Percentiles rank a stretch among this genome's conserved stretches.
These are phyloP conservation scores for Helicostylum pulchrum DNA, from an alignment of 192 early-diverging fungal genomes.

Conservation along the genomic window DNA sequence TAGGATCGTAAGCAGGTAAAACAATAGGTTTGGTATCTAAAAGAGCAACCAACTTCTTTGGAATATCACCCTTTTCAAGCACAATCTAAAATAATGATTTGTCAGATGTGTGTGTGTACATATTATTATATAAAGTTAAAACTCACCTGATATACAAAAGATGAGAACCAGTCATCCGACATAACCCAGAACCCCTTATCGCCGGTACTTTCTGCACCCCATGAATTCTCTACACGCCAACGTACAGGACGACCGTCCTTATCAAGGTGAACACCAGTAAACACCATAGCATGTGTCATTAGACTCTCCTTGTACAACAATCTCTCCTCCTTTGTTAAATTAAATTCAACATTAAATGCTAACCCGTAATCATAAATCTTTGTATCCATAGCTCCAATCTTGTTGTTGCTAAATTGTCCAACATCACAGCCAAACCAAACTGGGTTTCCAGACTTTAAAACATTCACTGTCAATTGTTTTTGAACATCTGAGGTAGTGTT, in stretches of 20 bases:
- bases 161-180: constrained; percentile 73
- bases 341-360: constrained; percentile 60
- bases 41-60: constrained; percentile 57
- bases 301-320: constrained; percentile 66
- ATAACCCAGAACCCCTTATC: constrained; percentile 76
- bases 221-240: constrained; percentile 74
- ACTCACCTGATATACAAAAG: constrained; percentile 69
- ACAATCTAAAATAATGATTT: constrained; percentile 51
- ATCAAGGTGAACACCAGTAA: constrained; percentile 70
- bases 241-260: constrained; percentile 61
- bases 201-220: constrained; percentile 42
- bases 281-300: constrained; percentile 83
- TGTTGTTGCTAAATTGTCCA: constrained; percentile 55
- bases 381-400: constrained; percentile 60
- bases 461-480: constrained; percentile 57
- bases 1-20: constrained; percentile 75
- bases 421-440: constrained; percentile 82
- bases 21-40: constrained; percentile 60
- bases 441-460: constrained; percentile 57
- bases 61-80: constrained; percentile 60
- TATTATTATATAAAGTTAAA: not conserved
- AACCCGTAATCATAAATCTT: constrained; percentile 62
- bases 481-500: constrained; percentile 55
- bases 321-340: constrained; percentile 63
- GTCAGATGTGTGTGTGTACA: not conserved